Percentiles rank a stretch among this genome's conserved stretches.
These are phyloP conservation scores for Phalaenopsis equestris DNA, from an alignment of 106 monocot species.

Conservation along the genomic window DNA sequence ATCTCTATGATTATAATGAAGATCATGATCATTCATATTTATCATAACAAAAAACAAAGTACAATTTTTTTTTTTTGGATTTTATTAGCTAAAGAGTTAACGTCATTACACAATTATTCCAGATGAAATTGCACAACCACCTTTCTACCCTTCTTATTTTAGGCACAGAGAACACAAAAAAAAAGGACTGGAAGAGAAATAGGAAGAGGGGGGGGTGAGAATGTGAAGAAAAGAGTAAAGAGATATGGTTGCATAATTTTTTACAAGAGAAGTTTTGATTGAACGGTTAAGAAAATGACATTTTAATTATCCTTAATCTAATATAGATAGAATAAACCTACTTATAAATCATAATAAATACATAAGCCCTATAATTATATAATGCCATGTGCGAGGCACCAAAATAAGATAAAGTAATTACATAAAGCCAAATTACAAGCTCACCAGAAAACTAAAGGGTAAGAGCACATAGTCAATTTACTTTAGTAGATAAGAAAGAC, in stretches of 20 bases:
- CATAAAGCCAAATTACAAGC: not conserved
- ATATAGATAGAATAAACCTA: not conserved
- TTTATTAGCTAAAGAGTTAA: too few species aligned
- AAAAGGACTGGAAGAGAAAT: too few species aligned
- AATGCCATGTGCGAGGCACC: not conserved
- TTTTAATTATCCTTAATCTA: not conserved
- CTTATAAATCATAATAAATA: not conserved
- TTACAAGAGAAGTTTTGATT: not conserved
- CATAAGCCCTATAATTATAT: not conserved
- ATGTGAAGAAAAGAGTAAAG: not conserved
- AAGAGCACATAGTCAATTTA: not conserved
- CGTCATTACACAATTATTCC: too few species aligned
- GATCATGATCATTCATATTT: too few species aligned
- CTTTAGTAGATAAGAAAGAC: not conserved
- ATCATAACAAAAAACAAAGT: too few species aligned
- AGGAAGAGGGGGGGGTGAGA: too few species aligned
- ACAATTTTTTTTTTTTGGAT: too few species aligned
- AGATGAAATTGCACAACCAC: too few species aligned
- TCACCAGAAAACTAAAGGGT: not conserved
- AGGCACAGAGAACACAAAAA: too few species aligned
- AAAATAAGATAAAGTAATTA: not conserved
- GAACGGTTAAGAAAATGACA: not conserved
- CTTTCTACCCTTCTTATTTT: too few species aligned
- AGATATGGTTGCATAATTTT: not conserved
- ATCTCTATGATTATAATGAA: too few species aligned